Base-by-base conservation (phyloP, 805 yeast species). In the Suhomyces pyralidae region DNA sequence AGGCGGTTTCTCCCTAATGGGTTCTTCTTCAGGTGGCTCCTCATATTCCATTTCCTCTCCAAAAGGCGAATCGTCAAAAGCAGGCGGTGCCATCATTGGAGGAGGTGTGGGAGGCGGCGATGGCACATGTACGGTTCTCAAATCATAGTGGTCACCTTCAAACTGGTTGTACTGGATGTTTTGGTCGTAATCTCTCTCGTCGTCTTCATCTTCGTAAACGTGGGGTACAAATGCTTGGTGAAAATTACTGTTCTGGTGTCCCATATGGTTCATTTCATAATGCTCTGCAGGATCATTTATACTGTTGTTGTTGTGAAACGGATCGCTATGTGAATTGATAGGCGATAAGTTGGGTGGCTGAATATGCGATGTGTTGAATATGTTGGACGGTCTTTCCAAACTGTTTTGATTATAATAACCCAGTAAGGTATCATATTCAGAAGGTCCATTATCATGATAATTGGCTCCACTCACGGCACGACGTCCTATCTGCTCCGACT, bases 81-180 rank as follows among this genome's bases (percentile, higher is more conserved):
- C 38, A 5, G 54, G 54, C 5, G 58, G 56, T 5, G 53, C 51
- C 10, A 55, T 48, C 25, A 55, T 58, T 3, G 58, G 55, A 10
- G 53, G 53, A 5, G 57, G 52, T 19, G 56, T 58, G 5, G 64
- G 65, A 5, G 64, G 58, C 19, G 56, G 45, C n/a, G 61, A 60
- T 1, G 69, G 65, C 10, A 68, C 51, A 17, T 58, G 61, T 17
- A 68, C 68, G 4, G 68, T 64, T 46, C 71, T 71, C 54, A 74
- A 64, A 51, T 74, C 79, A 55, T 66, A 74, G 51, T 71, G 73
- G 55, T 73, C 78, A 12, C 79, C 79, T 49, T 67, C 71, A 53
- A 75, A 68, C 28, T 70, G 68, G 53, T 69, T 65, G 60, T 67
- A 74, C 50, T 67, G 73, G 46, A 75, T 74, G 12, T 62, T 60